These are phyloP conservation scores for bread wheat (Triticum aestivum) DNA, from an alignment of 176 grass and related monocot species.

Conservation along the genomic window DNA sequence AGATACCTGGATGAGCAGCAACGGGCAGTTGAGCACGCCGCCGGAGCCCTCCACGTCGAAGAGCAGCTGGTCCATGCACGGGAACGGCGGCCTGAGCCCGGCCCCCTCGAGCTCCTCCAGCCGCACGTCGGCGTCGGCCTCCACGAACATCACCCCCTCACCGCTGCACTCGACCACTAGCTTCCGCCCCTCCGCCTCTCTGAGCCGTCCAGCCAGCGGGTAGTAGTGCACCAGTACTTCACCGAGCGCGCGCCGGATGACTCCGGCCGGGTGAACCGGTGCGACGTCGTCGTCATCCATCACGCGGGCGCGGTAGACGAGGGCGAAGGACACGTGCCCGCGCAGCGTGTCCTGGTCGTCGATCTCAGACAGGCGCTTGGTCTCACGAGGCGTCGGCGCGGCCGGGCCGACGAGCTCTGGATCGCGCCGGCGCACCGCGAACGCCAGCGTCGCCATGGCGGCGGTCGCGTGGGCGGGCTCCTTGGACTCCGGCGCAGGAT, in stretches of 20 bases:
- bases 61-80: conserved; percentile 43
- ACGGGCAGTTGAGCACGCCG: conserved; percentile 14
- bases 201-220: conserved; percentile 42
- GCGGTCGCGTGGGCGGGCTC: too few relatives aligned
- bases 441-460: conserved; percentile 4
- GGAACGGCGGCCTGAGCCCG: conserved; percentile 33
- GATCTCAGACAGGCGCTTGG: conserved; percentile 57
- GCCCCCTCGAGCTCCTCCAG: conserved; percentile 23
- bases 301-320: conserved; percentile 29
- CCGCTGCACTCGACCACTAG: conserved; percentile 56
- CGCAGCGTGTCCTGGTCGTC: conserved; percentile 53
- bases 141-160: conserved; percentile 44
- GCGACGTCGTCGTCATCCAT: neutral
- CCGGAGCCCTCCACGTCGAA: neutral
- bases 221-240: conserved; percentile 55
- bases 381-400: conserved; percentile 22
- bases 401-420: conserved; percentile 34
- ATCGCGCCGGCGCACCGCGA: conserved; percentile 23
- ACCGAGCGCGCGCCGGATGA: conserved; percentile 22
- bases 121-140: conserved; percentile 56
- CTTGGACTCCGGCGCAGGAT: too few relatives aligned
- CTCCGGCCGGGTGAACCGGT: conserved; percentile 10
- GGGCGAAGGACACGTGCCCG: neutral
- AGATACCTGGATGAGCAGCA: conserved; percentile 50
- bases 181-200: conserved; percentile 35